phyloP scores from a whole-genome alignment of 208 protist species.

The Trypanosoma vivax region DNA sequence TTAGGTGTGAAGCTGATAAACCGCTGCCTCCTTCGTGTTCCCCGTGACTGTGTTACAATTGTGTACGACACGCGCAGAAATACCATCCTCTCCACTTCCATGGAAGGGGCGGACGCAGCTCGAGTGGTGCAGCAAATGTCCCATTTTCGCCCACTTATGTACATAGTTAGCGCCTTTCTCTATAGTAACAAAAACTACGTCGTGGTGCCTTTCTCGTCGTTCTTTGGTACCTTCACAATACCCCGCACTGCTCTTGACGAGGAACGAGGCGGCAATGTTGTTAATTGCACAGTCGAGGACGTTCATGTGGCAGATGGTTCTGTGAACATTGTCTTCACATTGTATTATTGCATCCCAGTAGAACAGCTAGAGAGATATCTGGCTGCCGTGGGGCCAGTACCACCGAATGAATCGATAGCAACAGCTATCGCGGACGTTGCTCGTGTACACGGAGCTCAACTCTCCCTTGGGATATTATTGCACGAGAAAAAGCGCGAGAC shows the following conservation, averaged over 20 bases:
- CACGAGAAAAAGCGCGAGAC: conserved; percentile 49
- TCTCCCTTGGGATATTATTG: conserved; percentile 70
- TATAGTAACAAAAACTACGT: conserved; percentile 38
- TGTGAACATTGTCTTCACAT: conserved; percentile 59
- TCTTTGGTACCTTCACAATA: conserved; percentile 72
- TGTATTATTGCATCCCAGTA: conserved; percentile 62
- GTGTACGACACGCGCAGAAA: conserved; percentile 79
- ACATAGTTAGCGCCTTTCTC: conserved; percentile 40
- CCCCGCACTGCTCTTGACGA: conserved; percentile 43
- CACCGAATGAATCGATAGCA: conserved; percentile 70
- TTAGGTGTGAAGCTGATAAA: conserved; percentile 46
- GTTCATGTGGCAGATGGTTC: conserved; percentile 52
- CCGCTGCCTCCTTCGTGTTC: conserved; percentile 47
- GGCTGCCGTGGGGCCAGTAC: conserved; percentile 56
- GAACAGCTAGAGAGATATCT: conserved; percentile 78
- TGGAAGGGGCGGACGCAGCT: conserved; percentile 29
- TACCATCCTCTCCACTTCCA: conserved; percentile 55
- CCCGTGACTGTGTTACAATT: conserved; percentile 63
- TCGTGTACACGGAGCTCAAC: conserved; percentile 34
- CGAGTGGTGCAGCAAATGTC: conserved; percentile 31
- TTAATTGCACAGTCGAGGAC: conserved; percentile 51
- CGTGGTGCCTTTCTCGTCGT: conserved; percentile 58
- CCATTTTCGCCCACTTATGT: conserved; percentile 45
- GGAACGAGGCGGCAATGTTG: conserved; percentile 35
- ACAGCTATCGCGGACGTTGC: conserved; percentile 43